Evolutionary conservation across 2,329 filamentous ascomycete genomes (phyloP), one percentile per base, ranked within the genome.

Genomic region (Calonectria montana): DNA sequence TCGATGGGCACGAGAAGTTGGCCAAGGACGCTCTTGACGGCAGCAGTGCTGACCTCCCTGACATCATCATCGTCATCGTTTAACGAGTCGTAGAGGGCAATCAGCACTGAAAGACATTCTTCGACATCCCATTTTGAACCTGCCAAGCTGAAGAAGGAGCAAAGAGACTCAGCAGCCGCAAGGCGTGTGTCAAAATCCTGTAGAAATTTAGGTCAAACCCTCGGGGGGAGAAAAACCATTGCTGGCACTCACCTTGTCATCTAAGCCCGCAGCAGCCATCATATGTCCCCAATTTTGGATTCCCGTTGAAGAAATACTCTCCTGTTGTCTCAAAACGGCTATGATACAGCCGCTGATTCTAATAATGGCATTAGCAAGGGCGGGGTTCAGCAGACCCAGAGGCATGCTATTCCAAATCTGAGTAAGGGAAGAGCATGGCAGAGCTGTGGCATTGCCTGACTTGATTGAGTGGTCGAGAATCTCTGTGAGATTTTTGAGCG

Each of bases 61-160:
- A 98, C 90, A 69, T 98, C 95, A 73, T 98, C 94, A 80, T 98
- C 96, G 80, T 98, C 96, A 80, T 98, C 97, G 79, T 94, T 94
- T 5, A 97, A 87, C 55, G 91, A 87, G 80, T 95, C 92, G 82
- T 97, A 96, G 1, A 96, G 84, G 4, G 92, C 86, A 6, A 95
- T 81, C 64, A 93, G 88, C 35, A 90, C 85, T 1, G 89, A 85
- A 1, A 94, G 82, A 39, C 90, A 84, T 16, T 81, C 80, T 43
- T 83, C 74, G 53, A 74, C 72, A 71, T 78, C 71, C 73, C 66
- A 73, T 72, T 75, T 45, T 2, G 76, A 41, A 15, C 68, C 71
- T 4, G 78, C 45, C 67, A 71, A 65, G 43, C 71, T 80, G 77
- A 86, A 88, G 80, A 91, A 89, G 16, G 87, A 88, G 43, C 79